Conservation (phyloP, 2,329 filamentous ascomycete genomes). For the Phoma sp. region DNA sequence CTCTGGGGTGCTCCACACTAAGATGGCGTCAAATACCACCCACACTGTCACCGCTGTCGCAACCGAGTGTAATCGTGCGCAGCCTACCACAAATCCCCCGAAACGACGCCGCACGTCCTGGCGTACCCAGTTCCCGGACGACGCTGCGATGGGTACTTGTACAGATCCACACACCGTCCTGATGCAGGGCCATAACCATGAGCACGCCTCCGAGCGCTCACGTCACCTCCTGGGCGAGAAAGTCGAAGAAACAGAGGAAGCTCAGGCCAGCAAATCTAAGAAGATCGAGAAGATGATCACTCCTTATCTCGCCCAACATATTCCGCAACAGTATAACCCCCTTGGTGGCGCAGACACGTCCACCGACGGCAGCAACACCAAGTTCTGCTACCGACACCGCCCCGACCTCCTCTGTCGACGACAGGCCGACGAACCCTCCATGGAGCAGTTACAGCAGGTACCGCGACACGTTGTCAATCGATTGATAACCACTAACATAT, state of each 20-base stretch:
- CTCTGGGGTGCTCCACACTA: conserved; percentile 17
- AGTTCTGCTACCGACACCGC: conserved; percentile 93
- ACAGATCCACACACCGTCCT: conserved; percentile 42
- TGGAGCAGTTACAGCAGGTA: conserved; percentile 91
- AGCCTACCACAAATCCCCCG: conserved; percentile 18
- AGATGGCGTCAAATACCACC: conserved; percentile 37
- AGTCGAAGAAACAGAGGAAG: conserved; percentile 35
- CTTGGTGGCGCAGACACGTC: conserved; percentile 56
- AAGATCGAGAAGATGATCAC: conserved; percentile 79
- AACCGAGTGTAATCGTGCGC: conserved; percentile 29
- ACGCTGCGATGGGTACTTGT: conserved; percentile 18
- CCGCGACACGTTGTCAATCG: conserved; percentile 19
- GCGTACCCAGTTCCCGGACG: conserved; percentile 31
- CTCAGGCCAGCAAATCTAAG: conserved; percentile 53
- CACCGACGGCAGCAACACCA: conserved; percentile 70
- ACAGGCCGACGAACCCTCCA: conserved; percentile 92
- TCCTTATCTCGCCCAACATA: conserved; percentile 89
- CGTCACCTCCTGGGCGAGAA: conserved; percentile 36
- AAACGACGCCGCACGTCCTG: conserved; percentile 38
- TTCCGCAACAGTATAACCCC: conserved; percentile 86
- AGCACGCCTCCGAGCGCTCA: conserved; percentile 37
- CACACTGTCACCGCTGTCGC: conserved; percentile 33
- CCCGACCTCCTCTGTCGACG: conserved; percentile 93
- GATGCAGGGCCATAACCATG: conserved; percentile 47
- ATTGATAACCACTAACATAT: conserved; percentile 29